These are phyloP conservation scores for Populus nigra DNA, from an alignment of 345 rosid species.

Conservation along the genomic window DNA sequence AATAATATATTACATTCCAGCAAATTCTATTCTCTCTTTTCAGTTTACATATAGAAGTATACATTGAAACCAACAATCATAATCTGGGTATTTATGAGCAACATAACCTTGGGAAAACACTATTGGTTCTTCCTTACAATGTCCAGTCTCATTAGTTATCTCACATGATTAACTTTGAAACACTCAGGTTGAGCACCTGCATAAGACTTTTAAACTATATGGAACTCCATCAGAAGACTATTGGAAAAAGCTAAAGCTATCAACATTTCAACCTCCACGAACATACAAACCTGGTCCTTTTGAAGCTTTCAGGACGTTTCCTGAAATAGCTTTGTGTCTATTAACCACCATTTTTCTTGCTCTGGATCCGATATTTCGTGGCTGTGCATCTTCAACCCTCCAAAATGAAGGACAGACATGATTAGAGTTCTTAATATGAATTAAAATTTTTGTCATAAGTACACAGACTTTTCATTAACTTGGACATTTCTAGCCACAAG, in stretches of 20 bases:
- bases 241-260: slow-evolving; percentile 69
- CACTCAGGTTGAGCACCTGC: slow-evolving; percentile 77
- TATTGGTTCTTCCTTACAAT: background rate
- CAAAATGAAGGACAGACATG: slow-evolving; percentile 38
- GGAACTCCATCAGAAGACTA: slow-evolving; percentile 87
- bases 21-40: too few species aligned
- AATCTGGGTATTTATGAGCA: background rate
- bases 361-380: slow-evolving; percentile 50
- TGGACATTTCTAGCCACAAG: too few species aligned
- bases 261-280: slow-evolving; percentile 55
- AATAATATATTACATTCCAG: too few species aligned
- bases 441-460: background rate
- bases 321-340: slow-evolving; percentile 49
- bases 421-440: background rate
- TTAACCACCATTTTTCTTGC: slow-evolving; percentile 50
- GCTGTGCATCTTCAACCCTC: slow-evolving; percentile 48
- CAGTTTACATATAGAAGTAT: slow-evolving; percentile 33
- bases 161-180: slow-evolving; percentile 1
- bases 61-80: background rate
- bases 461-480: background rate
- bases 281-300: slow-evolving; percentile 39
- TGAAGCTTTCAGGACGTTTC: slow-evolving; percentile 41
- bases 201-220: slow-evolving; percentile 76
- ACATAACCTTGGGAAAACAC: background rate
- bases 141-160: background rate